phyloP scores from a whole-genome alignment of 2,329 filamentous ascomycete genomes.

The Aspergillus sp. region DNA sequence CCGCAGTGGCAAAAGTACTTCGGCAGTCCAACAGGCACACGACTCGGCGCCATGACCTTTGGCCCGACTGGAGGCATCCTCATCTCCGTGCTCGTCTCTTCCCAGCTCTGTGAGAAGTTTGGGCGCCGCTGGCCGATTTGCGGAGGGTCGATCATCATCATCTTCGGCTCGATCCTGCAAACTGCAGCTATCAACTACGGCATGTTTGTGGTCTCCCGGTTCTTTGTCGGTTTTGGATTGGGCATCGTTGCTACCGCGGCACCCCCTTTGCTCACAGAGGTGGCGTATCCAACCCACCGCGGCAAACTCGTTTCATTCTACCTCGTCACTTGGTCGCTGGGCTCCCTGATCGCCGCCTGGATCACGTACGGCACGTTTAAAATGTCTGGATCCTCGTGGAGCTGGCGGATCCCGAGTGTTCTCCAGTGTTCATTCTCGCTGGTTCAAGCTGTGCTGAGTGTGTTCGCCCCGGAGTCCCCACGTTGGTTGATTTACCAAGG shows the following conservation, averaged over 20 bases:
- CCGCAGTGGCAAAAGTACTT: conserved; percentile 47
- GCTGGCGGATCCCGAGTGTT: conserved; percentile 13
- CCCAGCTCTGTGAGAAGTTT: conserved; percentile 25
- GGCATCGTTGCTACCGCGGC: conserved; percentile 26
- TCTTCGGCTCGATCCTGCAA: conserved; percentile 32
- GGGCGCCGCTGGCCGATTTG: conserved; percentile 27
- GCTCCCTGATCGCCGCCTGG: conserved; percentile 36
- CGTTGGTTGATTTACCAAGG: conserved; percentile 19
- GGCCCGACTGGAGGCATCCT: conserved; percentile 17
- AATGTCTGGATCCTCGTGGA: conserved; percentile 12
- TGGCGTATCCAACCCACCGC: conserved; percentile 30
- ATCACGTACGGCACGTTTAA: conserved; percentile 16
- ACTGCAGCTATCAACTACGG: conserved; percentile 26
- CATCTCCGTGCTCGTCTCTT: conserved; percentile 25
- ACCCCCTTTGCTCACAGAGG: conserved; percentile 31
- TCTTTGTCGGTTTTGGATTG: conserved; percentile 30
- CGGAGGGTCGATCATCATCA: conserved; percentile 50
- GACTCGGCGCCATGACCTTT: conserved; percentile 17
- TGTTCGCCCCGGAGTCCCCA: conserved; percentile 10
- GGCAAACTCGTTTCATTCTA: conserved; percentile 28
- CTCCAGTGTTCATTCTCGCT: conserved; percentile 10
- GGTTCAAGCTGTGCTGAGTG: conserved; percentile 3
- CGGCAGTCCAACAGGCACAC: conserved; percentile 18
- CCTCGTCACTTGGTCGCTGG: conserved; percentile 27
- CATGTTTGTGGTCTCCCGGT: conserved; percentile 31